Conservation (phyloP, 441 rosid genomes). For the Capsella rubella region DNA sequence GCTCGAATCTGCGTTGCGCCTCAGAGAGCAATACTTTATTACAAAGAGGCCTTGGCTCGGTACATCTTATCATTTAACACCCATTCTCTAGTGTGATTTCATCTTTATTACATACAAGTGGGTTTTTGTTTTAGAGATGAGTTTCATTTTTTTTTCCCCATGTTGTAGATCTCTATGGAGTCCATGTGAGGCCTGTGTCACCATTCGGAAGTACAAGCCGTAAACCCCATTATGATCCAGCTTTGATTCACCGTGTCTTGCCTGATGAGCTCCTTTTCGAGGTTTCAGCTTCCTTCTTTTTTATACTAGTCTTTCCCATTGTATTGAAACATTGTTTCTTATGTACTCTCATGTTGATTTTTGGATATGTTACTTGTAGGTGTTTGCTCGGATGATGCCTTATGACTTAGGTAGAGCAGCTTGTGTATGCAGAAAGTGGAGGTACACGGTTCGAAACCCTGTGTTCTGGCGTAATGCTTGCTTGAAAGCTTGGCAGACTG, state of each 20-base stretch:
- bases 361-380: conserved; percentile 55
- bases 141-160: not conserved
- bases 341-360: not conserved
- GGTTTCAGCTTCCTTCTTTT: conserved; percentile 49
- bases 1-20: conserved; percentile 82
- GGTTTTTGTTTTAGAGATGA: conserved; percentile 10
- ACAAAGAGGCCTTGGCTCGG: conserved; percentile 95
- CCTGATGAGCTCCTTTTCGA: conserved; percentile 96
- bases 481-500: conserved; percentile 94
- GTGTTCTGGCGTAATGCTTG: conserved; percentile 94
- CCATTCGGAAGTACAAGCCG: conserved; percentile 81
- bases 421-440: conserved; percentile 95
- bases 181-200: conserved; percentile 84
- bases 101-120: not conserved
- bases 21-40: conserved; percentile 72
- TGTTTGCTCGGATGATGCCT: conserved; percentile 78
- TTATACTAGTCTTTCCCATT: not conserved
- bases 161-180: conserved; percentile 83
- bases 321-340: not conserved
- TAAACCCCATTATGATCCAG: conserved; percentile 68
- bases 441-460: conserved; percentile 90
- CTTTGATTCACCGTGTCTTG: conserved; percentile 78
- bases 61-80: conserved; percentile 42
- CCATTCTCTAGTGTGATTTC: not conserved
- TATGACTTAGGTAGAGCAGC: conserved; percentile 88